Percentiles rank a stretch among this genome's conserved stretches.
These are phyloP conservation scores for Forsythia viridissima DNA, from an alignment of 257 asterid species.

Conservation along the genomic window DNA sequence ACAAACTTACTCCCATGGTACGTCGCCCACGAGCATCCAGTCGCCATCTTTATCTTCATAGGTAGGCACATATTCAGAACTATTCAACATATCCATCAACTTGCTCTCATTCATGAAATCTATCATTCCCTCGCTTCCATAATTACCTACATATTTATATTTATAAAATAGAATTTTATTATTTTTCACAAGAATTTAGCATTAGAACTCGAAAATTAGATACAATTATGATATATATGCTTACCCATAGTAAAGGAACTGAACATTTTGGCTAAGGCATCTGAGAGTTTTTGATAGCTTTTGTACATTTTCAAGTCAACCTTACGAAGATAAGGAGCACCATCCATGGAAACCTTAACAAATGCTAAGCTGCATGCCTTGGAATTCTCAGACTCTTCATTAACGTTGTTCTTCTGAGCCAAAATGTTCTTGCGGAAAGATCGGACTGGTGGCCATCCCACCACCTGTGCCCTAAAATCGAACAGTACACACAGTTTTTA, in stretches of 20 bases:
- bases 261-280: conserved; percentile 48
- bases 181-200: not conserved
- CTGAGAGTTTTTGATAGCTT: conserved; percentile 39
- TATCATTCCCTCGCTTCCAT: conserved; percentile 40
- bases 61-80: conserved; percentile 39
- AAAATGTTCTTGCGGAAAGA: conserved; percentile 41
- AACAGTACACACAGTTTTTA: not conserved
- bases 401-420: conserved; percentile 26
- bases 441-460: conserved; percentile 56
- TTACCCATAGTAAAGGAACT: conserved; percentile 44
- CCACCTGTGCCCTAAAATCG: conserved; percentile 41
- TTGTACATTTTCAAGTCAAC: conserved; percentile 39
- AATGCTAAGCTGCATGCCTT: conserved; percentile 37
- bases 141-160: conserved; percentile 27
- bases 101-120: conserved; percentile 47
- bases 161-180: not conserved
- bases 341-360: conserved; percentile 54
- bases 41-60: conserved; percentile 54
- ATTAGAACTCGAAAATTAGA: not conserved
- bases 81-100: conserved; percentile 39
- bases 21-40: conserved; percentile 52
- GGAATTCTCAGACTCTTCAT: conserved; percentile 30
- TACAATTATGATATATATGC: not conserved
- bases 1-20: conserved; percentile 49
- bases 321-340: conserved; percentile 49